phyloP scores from a whole-genome alignment of 2,329 filamentous ascomycete species.

The Proliferodiscus dingleyae region DNA sequence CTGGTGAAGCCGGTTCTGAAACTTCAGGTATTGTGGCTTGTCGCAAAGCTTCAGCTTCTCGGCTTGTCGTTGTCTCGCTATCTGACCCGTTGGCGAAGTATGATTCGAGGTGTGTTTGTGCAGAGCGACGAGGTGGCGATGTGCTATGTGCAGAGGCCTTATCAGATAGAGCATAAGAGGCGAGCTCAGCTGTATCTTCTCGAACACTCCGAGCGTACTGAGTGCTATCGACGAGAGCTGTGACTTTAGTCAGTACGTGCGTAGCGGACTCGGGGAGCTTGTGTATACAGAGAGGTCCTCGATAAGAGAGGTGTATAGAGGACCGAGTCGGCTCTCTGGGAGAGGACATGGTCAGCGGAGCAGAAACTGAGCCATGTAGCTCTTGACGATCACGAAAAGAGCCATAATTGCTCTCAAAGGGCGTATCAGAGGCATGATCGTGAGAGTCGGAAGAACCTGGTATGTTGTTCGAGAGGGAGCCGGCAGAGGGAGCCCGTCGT shows the following conservation, averaged over 20 bases:
- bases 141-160: constrained; percentile 35
- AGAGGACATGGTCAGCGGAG: constrained; percentile 18
- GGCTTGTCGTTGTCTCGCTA: constrained; percentile 18
- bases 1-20: constrained; percentile 51
- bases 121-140: constrained; percentile 20
- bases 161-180: constrained; percentile 72
- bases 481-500: constrained; percentile 18
- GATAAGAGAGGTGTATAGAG: constrained; percentile 62
- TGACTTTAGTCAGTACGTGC: constrained; percentile 9
- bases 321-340: constrained; percentile 66
- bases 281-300: constrained; percentile 51
- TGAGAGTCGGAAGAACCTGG: constrained; percentile 19
- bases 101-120: constrained; percentile 25
- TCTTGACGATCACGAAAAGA: constrained; percentile 20
- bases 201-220: constrained; percentile 75
- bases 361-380: constrained; percentile 10
- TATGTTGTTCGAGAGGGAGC: constrained; percentile 26
- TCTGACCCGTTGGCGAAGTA: constrained; percentile 23
- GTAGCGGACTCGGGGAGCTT: neutral
- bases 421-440: constrained; percentile 14
- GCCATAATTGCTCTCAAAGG: constrained; percentile 20
- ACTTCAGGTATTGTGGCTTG: constrained; percentile 56
- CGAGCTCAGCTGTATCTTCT: constrained; percentile 82
- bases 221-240: constrained; percentile 59
- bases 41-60: constrained; percentile 23